Evolutionary conservation across 306 rosid species (phyloP).

Genomic region (Cicer judaicum): DNA sequence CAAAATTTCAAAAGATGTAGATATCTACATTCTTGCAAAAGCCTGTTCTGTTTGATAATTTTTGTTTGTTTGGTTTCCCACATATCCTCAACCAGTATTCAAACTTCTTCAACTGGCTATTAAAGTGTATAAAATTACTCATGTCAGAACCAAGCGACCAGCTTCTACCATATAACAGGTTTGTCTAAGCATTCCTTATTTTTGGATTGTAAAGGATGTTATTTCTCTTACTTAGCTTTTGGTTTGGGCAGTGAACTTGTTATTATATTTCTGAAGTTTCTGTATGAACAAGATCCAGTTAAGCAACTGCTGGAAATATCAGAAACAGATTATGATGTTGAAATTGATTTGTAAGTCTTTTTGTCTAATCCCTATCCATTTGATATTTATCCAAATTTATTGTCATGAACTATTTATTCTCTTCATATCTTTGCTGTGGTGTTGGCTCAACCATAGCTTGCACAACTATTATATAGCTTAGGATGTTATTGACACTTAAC

Average conservation of each 20-base stretch:
- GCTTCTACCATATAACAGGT: constrained; percentile 89
- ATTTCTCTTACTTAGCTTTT: constrained; percentile 42
- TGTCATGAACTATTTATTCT: constrained; percentile 37
- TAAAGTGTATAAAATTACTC: constrained; percentile 84
- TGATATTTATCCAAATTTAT: constrained; percentile 20
- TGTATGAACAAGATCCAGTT: constrained; percentile 92
- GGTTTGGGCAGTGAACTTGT: constrained; percentile 87
- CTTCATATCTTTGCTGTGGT: constrained; percentile 12
- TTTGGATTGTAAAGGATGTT: constrained; percentile 33
- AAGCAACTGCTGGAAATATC: constrained; percentile 82
- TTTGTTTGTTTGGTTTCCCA: constrained; percentile 34
- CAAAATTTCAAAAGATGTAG: constrained; percentile 29
- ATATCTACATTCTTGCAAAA: not conserved
- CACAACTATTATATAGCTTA: constrained; percentile 14
- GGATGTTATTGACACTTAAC: constrained; percentile 12
- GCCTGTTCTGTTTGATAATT: constrained; percentile 31
- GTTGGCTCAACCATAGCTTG: constrained; percentile 37
- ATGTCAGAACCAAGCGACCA: constrained; percentile 97
- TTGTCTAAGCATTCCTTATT: constrained; percentile 38
- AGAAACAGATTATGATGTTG: constrained; percentile 64
- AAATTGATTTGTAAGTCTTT: constrained; percentile 79
- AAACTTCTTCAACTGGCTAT: constrained; percentile 97
- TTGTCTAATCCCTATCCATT: constrained; percentile 3
- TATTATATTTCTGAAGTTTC: constrained; percentile 82
- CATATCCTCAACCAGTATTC: constrained; percentile 69